A percentile compares a stretch with the other conserved stretches of the same genome.
These are phyloP conservation scores for Lipomyces mesembrius DNA, from an alignment of 805 yeast genomes.

Conservation along the genomic window DNA sequence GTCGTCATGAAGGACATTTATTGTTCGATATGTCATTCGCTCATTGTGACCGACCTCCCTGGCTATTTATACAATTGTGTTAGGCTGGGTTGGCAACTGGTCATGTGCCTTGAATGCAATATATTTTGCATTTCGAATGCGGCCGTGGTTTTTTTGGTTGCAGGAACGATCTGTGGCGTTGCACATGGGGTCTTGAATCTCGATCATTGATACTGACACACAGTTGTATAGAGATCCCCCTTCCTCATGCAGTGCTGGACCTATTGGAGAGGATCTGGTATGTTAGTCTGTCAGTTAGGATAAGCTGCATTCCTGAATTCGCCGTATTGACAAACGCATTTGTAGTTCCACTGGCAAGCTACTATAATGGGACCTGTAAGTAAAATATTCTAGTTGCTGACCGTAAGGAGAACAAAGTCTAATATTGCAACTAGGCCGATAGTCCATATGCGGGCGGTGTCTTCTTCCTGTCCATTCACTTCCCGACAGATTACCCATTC, in stretches of 20 bases:
- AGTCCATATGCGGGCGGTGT: slow-evolving; percentile 89
- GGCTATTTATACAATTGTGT: not conserved
- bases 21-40: not conserved
- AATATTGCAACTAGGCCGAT: slow-evolving; percentile 56
- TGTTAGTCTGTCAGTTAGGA: not conserved
- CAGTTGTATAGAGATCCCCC: slow-evolving; percentile 81
- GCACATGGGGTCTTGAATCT: slow-evolving; percentile 3
- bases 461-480: slow-evolving; percentile 91
- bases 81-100: not conserved
- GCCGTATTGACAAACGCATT: not conserved
- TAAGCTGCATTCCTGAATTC: not conserved
- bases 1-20: not conserved
- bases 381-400: not conserved
- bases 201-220: slow-evolving; percentile 8
- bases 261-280: slow-evolving; percentile 89
- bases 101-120: not conserved
- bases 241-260: slow-evolving; percentile 98
- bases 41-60: not conserved
- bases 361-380: slow-evolving; percentile 91
- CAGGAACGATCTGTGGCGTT: not conserved
- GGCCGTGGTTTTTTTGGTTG: not conserved
- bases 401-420: not conserved
- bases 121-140: not conserved
- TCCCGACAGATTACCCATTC: slow-evolving; percentile 99
- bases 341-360: slow-evolving; percentile 95